phyloP scores from a whole-genome alignment of 192 early-diverging fungal species.

The Entrophospora sp. region DNA sequence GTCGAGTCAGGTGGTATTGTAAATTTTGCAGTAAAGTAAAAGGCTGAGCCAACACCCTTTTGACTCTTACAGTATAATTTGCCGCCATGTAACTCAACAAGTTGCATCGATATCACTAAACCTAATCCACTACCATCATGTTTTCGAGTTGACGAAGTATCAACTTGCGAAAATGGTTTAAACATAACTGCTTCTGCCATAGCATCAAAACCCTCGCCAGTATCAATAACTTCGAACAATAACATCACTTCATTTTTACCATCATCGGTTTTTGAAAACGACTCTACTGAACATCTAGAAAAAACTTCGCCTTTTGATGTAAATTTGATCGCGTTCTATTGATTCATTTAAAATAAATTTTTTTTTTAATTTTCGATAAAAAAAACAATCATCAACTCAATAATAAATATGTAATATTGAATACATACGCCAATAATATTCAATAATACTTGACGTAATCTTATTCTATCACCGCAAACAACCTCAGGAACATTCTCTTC shows the following conservation, averaged over 20 bases:
- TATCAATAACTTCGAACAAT: slow-evolving; percentile 66
- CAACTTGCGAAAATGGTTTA: slow-evolving; percentile 74
- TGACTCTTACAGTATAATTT: slow-evolving; percentile 58
- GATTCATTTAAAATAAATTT: no score
- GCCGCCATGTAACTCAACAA: slow-evolving; percentile 75
- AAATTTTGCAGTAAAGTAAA: slow-evolving; percentile 61
- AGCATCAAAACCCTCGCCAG: slow-evolving; percentile 70
- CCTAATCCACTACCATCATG: slow-evolving; percentile 83
- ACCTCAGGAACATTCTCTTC: slow-evolving; percentile 61
- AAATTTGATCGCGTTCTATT: slow-evolving; percentile 78
- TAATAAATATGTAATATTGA: no score
- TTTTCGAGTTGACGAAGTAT: slow-evolving; percentile 69
- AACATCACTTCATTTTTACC: slow-evolving; percentile 41
- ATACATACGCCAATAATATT: slow-evolving; percentile 63
- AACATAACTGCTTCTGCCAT: slow-evolving; percentile 66
- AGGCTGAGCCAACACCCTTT: slow-evolving; percentile 61
- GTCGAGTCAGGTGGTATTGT: slow-evolving; percentile 29
- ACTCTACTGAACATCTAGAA: slow-evolving; percentile 44
- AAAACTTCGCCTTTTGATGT: slow-evolving; percentile 60
- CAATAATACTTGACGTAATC: slow-evolving; percentile 69
- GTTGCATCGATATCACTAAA: slow-evolving; percentile 65
- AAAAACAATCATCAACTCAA: background rate
- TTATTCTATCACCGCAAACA: slow-evolving; percentile 68
- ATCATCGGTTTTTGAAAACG: slow-evolving; percentile 16
- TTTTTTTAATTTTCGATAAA: background rate